Evolutionary conservation across 2,329 filamentous ascomycete species (phyloP), one percentile per base, ranked within the genome.

Genomic region (Dothiorella sarmentorum): DNA sequence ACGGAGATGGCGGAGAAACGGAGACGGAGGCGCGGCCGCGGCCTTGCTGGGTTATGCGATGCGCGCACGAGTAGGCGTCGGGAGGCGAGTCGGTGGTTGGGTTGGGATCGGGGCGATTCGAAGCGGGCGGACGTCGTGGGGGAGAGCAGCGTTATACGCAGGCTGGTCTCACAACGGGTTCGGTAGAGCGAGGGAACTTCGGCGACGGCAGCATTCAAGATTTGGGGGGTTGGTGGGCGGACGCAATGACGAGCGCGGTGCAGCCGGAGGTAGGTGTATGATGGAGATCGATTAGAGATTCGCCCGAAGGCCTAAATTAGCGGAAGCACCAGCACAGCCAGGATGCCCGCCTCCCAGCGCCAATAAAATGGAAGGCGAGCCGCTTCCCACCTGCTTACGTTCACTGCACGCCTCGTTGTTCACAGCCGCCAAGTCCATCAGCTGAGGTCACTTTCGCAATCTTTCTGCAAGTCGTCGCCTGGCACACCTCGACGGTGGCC

Each of bases 281-380:
- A 58, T 58, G 56, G 56, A 58, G 56, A 58, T 58, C 56, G 44
- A 49, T 47, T 43, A 40, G 37, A 58, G 56, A 52, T 58, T 51
- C 56, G 45, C 56, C 55, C 55, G 42, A 52, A 58, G n/a, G 55
- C 56, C 37, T 58, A 58, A 58, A 42, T 58, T 58, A 58, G 56
- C 56, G 47, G 24, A 31, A 35, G 45, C 45, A 27, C 26, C 47
- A 37, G 49, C 24, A 42, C 49, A 40, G 49, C 49, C 49, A 53
- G 49, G 49, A 40, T 53, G 35, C n/a, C 35, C 35, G n/a, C 35
- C 35, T n/a, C 15, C 22, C 15, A 15, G 40, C 49, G 22, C 49
- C 49, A 53, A 53, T 53, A 53, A 24, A 17, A 26, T n/a, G 11
- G 24, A 53, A 53, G 49, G 49, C 49, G 33, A 38, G 33, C 49